These are phyloP conservation scores for Microbotryum violaceum DNA, from an alignment of 1,284 basidiomycete species.

Conservation along the genomic window DNA sequence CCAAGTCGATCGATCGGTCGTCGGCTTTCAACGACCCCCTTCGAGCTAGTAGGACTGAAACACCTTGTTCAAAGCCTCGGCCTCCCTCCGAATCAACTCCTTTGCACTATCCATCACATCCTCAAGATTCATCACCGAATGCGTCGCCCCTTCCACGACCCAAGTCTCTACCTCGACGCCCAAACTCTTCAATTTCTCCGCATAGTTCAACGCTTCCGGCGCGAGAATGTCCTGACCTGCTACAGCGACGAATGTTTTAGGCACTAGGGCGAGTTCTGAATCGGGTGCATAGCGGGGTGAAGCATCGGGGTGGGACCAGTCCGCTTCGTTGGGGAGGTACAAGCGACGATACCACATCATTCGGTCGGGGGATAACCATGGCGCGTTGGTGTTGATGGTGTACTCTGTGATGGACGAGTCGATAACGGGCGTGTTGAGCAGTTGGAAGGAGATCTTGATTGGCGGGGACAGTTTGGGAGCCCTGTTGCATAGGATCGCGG, in stretches of 20 bases:
- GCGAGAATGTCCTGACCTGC: slow-evolving; percentile 60
- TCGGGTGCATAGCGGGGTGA: slow-evolving; percentile 61
- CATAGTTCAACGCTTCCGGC: slow-evolving; percentile 60
- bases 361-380: slow-evolving; percentile 54
- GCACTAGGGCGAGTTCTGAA: slow-evolving; percentile 49
- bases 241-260: slow-evolving; percentile 57
- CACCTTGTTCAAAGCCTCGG: too few relatives aligned
- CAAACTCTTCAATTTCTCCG: slow-evolving; percentile 51
- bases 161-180: slow-evolving; percentile 50
- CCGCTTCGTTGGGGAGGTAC: slow-evolving; percentile 56
- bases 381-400: slow-evolving; percentile 49
- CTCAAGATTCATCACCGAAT: too few relatives aligned
- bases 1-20: too few relatives aligned
- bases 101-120: too few relatives aligned
- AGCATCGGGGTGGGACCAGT: slow-evolving; percentile 57
- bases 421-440: slow-evolving; percentile 61
- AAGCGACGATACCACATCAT: slow-evolving; percentile 66
- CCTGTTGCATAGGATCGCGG: slow-evolving; percentile 51
- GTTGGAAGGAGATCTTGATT: slow-evolving; percentile 55
- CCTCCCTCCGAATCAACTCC: too few relatives aligned
- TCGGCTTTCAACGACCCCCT: too few relatives aligned
- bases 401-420: slow-evolving; percentile 56
- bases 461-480: slow-evolving; percentile 45
- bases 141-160: too few relatives aligned
- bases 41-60: too few relatives aligned